phyloP scores from a whole-genome alignment of 1,284 basidiomycete genomes.

The Ustilago esculenta region DNA sequence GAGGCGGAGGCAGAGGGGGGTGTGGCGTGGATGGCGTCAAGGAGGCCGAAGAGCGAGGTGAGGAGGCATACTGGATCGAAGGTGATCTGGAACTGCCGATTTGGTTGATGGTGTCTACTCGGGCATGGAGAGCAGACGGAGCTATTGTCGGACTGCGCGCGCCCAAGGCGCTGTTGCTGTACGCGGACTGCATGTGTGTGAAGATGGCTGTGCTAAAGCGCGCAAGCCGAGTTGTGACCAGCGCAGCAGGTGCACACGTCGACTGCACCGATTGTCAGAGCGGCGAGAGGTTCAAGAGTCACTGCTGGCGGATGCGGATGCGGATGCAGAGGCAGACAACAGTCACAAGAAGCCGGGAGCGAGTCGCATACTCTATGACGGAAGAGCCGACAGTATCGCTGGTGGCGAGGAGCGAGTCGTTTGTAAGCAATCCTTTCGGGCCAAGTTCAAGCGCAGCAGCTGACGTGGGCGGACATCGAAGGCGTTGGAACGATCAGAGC shows the following conservation, averaged over 20 bases:
- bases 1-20: constrained; percentile 31
- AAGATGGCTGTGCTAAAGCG: too few species aligned
- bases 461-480: constrained; percentile 5
- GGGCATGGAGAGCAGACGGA: background rate
- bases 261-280: too few species aligned
- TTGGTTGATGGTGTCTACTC: background rate
- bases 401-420: too few species aligned
- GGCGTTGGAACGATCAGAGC: too few species aligned
- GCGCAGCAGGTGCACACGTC: too few species aligned
- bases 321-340: too few species aligned
- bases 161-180: background rate
- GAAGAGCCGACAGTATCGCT: background rate
- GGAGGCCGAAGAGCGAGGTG: constrained; percentile 26
- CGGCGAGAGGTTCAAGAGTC: background rate
- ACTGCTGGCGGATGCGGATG: constrained; percentile 1
- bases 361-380: constrained; percentile 3
- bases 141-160: background rate
- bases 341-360: constrained; percentile 7
- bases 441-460: constrained; percentile 3
- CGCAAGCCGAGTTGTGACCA: too few species aligned
- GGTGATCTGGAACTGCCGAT: background rate
- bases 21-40: constrained; percentile 19
- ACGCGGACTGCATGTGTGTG: constrained; percentile 4
- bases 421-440: too few species aligned
- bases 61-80: constrained; percentile 1